Percentiles rank a stretch among this genome's conserved stretches.
phyloP scores from a whole-genome alignment of 352 stramenopile genomes.

The Aphanomyces invadans region DNA sequence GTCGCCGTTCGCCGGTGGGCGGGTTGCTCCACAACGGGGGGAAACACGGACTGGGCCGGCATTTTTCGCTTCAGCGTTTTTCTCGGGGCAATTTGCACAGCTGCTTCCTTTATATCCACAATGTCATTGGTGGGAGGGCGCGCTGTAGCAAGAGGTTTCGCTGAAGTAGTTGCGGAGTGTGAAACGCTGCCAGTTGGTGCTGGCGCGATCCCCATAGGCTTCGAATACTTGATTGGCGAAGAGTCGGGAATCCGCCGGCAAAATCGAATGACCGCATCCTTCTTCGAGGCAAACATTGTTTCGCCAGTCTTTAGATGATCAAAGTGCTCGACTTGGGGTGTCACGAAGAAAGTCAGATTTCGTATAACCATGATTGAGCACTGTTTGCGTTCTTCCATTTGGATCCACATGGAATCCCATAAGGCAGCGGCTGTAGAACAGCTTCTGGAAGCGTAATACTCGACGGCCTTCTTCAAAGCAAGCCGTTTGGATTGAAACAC shows the following conservation, averaged over 20 bases:
- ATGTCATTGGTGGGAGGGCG: background rate
- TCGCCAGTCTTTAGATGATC: background rate
- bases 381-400: constrained; percentile 22
- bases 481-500: constrained; percentile 61
- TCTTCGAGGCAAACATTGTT: constrained; percentile 19
- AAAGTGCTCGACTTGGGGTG: background rate
- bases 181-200: no score
- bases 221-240: constrained; percentile 5
- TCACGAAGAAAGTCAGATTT: constrained; percentile 5
- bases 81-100: background rate
- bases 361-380: constrained; percentile 1
- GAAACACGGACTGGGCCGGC: background rate
- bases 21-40: background rate
- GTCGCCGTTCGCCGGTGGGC: background rate
- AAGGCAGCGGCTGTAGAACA: background rate
- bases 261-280: constrained; percentile 19
- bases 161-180: no score
- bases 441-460: constrained; percentile 22
- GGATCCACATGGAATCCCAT: constrained; percentile 13
- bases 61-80: constrained; percentile 13
- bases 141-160: no score
- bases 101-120: background rate
- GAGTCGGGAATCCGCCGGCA: background rate
- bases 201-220: background rate
- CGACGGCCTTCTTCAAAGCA: constrained; percentile 56